A percentile compares a stretch with the other conserved stretches of the same genome.
Conservation (phyloP, 2,329 filamentous ascomycete species). For the Nemania diffusa region DNA sequence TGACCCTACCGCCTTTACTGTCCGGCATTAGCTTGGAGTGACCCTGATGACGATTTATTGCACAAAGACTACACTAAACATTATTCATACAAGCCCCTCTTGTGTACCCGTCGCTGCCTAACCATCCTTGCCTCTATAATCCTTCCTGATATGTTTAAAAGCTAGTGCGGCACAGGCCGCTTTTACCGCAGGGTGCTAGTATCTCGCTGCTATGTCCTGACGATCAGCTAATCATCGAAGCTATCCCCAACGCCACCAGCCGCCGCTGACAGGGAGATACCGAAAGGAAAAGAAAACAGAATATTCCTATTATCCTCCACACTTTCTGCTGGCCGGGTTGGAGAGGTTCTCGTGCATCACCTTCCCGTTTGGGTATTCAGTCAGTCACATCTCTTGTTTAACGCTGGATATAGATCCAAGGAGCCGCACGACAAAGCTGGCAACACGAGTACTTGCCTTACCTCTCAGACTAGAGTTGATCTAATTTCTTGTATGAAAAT, state of each 20-base stretch:
- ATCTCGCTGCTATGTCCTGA: slow-evolving; percentile 8
- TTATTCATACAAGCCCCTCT: slow-evolving; percentile 16
- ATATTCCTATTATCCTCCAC: slow-evolving; percentile 9
- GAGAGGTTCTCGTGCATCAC: slow-evolving; percentile 2
- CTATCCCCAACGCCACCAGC: slow-evolving; percentile 12
- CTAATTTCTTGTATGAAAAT: not conserved
- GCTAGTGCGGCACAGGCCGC: slow-evolving; percentile 8
- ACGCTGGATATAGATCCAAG: slow-evolving; percentile 8
- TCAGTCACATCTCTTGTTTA: not conserved
- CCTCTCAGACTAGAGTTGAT: not conserved
- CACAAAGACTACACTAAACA: slow-evolving; percentile 18
- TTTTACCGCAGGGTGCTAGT: slow-evolving; percentile 15
- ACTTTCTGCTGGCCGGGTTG: not conserved
- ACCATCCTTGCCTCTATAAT: slow-evolving; percentile 22
- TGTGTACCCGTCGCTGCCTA: slow-evolving; percentile 25
- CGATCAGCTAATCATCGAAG: slow-evolving; percentile 18
- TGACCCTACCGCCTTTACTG: slow-evolving; percentile 1
- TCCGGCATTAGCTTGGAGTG: slow-evolving; percentile 8
- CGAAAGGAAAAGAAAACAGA: slow-evolving; percentile 8
- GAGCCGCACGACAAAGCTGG: slow-evolving; percentile 13
- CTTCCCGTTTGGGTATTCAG: slow-evolving; percentile 17
- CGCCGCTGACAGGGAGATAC: slow-evolving; percentile 6
- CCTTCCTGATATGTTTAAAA: slow-evolving; percentile 11
- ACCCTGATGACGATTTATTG: slow-evolving; percentile 11
- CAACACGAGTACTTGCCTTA: not conserved